Conservation (phyloP, 2,329 filamentous ascomycete genomes). For the Davidsoniella virescens region DNA sequence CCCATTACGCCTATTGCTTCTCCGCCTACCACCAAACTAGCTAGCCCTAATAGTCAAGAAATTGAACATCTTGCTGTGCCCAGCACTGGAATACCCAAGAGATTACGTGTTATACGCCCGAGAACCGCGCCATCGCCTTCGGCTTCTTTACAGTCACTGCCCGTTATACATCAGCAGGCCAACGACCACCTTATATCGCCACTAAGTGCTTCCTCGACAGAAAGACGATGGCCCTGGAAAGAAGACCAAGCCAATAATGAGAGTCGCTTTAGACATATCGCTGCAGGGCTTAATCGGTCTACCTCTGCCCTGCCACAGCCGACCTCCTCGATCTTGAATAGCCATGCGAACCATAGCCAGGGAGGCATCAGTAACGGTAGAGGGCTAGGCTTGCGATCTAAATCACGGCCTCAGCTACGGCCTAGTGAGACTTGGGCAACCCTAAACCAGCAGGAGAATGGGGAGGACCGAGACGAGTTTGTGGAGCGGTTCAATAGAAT, state of each 20-base stretch:
- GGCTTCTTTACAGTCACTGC: not conserved
- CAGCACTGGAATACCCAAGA: too few species aligned
- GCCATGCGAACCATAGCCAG: not conserved
- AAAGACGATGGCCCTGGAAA: too few species aligned
- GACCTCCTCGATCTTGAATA: constrained; percentile 1
- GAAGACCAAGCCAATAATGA: not conserved
- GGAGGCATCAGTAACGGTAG: not conserved
- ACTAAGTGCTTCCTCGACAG: too few species aligned
- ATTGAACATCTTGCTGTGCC: too few species aligned
- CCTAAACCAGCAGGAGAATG: constrained; percentile 23
- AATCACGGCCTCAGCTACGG: constrained; percentile 10
- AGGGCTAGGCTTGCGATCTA: constrained; percentile 4
- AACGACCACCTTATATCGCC: too few species aligned
- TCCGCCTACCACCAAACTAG: too few species aligned
- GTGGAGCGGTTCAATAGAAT: constrained; percentile 44
- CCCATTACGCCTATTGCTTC: too few species aligned
- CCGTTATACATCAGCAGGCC: not conserved
- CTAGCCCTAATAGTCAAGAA: too few species aligned
- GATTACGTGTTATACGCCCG: not conserved
- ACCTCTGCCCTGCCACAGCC: constrained; percentile 10
- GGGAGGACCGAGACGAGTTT: constrained; percentile 31
- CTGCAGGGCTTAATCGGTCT: constrained; percentile 6
- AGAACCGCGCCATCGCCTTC: constrained; percentile 5
- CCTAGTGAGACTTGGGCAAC: constrained; percentile 11
- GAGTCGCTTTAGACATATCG: not conserved